Evolutionary conservation across 1,284 basidiomycete genomes (phyloP).

Genomic region (Ceratobasidium sp.): DNA sequence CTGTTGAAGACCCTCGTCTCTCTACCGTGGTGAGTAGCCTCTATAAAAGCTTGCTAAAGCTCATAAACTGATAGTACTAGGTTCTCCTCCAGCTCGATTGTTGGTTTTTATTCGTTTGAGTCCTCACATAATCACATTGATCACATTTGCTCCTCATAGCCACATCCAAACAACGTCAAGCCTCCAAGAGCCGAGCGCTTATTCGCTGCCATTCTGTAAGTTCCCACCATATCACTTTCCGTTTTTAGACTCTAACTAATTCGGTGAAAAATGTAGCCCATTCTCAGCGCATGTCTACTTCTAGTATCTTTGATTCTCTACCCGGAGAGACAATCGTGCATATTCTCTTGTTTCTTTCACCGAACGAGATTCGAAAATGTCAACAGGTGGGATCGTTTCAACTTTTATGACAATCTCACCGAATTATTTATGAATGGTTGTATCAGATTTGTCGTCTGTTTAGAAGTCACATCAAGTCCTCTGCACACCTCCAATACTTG

Average conservation of each 20-base stretch:
- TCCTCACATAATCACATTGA: neutral
- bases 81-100: neutral
- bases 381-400: constrained; percentile 18
- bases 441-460: constrained; percentile 16
- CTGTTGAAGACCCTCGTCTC: too few relatives aligned
- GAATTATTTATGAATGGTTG: neutral
- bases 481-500: constrained; percentile 17
- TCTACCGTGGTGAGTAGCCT: neutral
- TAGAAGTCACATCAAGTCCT: neutral
- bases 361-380: constrained; percentile 19
- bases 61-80: too few relatives aligned
- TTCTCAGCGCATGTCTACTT: neutral
- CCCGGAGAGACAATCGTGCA: constrained; percentile 20
- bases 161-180: neutral
- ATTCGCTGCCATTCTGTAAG: neutral
- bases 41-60: too few relatives aligned
- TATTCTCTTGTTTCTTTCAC: constrained; percentile 15
- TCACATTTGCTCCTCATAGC: neutral
- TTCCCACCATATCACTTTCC: neutral
- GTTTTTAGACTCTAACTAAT: neutral
- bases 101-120: neutral
- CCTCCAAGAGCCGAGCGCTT: constrained; percentile 10
- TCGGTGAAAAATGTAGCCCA: neutral
- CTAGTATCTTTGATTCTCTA: neutral
- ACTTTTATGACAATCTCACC: neutral